Percentiles rank a stretch among this genome's conserved stretches.
These are phyloP conservation scores for Mayamaea pseudoterrestris DNA, from an alignment of 108 stramenopile genomes.

Conservation along the genomic window DNA sequence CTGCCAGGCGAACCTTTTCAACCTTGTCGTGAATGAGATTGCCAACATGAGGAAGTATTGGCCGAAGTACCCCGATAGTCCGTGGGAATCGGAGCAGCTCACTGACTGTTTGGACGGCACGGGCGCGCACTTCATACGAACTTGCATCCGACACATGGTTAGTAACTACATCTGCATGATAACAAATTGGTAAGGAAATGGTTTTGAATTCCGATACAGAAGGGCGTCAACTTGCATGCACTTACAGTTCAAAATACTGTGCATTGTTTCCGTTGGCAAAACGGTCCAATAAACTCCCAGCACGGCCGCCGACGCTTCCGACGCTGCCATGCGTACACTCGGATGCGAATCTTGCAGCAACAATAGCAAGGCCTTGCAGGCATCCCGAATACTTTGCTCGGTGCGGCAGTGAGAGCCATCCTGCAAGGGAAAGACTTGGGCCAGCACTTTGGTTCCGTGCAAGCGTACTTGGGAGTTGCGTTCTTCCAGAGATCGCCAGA, in stretches of 20 bases:
- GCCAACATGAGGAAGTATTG: slow-evolving; percentile 72
- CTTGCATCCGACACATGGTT: slow-evolving; percentile 77
- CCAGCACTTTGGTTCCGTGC: slow-evolving; percentile 62
- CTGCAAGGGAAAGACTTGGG: slow-evolving; percentile 89
- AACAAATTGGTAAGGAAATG: neutral
- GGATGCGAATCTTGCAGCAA: slow-evolving; percentile 70
- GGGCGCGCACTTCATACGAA: slow-evolving; percentile 68
- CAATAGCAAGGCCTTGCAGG: slow-evolving; percentile 38
- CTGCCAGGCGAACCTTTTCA: slow-evolving; percentile 75
- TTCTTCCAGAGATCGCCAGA: slow-evolving; percentile 82
- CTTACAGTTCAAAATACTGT: slow-evolving; percentile 50
- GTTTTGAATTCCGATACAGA: neutral
- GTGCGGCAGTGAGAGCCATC: slow-evolving; percentile 40
- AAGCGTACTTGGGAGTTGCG: slow-evolving; percentile 81
- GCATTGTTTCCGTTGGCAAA: slow-evolving; percentile 59
- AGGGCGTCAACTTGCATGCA: too few relatives aligned
- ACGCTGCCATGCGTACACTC: slow-evolving; percentile 74
- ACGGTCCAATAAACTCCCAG: slow-evolving; percentile 79
- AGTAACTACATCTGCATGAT: slow-evolving; percentile 46
- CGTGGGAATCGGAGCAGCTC: slow-evolving; percentile 61
- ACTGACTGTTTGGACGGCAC: slow-evolving; percentile 64
- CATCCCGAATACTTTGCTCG: slow-evolving; percentile 52
- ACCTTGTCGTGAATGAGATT: slow-evolving; percentile 87
- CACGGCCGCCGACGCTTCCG: slow-evolving; percentile 59
- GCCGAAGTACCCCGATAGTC: slow-evolving; percentile 77